A percentile compares a stretch with the other conserved stretches of the same genome.
These are phyloP conservation scores for Mortierella sp. DNA, from an alignment of 371 early-diverging fungal species.

Conservation along the genomic window DNA sequence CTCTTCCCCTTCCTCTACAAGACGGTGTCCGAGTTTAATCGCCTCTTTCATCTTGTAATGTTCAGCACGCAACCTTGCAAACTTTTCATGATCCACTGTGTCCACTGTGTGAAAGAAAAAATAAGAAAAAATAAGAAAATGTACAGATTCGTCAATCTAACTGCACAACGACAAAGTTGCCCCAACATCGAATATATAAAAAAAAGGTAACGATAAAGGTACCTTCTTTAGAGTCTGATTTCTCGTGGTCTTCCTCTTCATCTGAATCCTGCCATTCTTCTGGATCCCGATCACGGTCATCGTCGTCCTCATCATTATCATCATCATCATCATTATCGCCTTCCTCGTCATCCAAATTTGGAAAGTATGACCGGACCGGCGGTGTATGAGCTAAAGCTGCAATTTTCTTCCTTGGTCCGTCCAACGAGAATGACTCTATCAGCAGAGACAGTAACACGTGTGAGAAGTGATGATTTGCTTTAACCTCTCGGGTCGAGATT, in stretches of 20 bases:
- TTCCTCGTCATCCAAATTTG: conserved; percentile 49
- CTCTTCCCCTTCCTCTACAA: conserved; percentile 62
- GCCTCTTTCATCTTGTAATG: conserved; percentile 90
- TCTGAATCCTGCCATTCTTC: conserved; percentile 60
- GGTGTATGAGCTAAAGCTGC: conserved; percentile 54
- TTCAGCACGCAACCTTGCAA: conserved; percentile 78
- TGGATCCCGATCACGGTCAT: conserved; percentile 56
- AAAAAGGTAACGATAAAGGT: background rate
- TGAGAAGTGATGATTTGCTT: background rate
- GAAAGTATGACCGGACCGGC: conserved; percentile 40
- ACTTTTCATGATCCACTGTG: conserved; percentile 71
- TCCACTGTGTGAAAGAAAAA: conserved; percentile 47
- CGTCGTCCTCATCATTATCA: conserved; percentile 61
- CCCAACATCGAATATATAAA: no score
- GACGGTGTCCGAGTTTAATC: conserved; percentile 61
- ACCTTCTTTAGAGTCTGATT: conserved; percentile 8
- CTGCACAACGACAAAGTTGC: no score
- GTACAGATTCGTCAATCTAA: no score
- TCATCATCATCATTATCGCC: conserved; percentile 59
- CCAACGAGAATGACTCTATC: conserved; percentile 35
- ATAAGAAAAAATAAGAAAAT: background rate
- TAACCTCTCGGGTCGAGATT: background rate
- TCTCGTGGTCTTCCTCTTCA: conserved; percentile 24
- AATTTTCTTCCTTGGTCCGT: conserved; percentile 37
- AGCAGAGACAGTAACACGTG: background rate